Conservation (phyloP, 768 basidiomycete species). For the Stropharia rugosoannulata region DNA sequence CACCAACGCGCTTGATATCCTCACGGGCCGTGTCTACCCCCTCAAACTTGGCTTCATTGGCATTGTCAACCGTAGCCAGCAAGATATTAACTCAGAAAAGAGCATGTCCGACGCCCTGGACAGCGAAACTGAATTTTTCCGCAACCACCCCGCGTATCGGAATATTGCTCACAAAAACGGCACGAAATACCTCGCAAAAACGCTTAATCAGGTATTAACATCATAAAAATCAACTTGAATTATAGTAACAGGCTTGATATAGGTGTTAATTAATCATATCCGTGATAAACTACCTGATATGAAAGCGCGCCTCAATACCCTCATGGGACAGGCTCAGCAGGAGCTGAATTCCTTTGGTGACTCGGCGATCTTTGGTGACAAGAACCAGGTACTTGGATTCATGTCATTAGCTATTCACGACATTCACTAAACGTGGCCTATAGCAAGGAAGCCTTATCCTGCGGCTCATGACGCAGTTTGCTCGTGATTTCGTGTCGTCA, state of each 20-base stretch:
- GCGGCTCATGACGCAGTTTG: slow-evolving; percentile 98
- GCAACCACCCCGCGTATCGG: slow-evolving; percentile 84
- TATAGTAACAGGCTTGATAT: background rate
- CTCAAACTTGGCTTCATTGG: slow-evolving; percentile 98
- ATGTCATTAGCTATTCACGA: background rate
- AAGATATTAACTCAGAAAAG: slow-evolving; percentile 90
- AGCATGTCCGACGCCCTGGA: slow-evolving; percentile 82
- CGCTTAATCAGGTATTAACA: slow-evolving; percentile 79
- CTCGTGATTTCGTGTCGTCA: slow-evolving; percentile 93
- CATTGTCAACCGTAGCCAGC: slow-evolving; percentile 95
- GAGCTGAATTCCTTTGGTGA: slow-evolving; percentile 97
- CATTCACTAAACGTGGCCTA: slow-evolving; percentile 11
- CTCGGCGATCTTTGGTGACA: slow-evolving; percentile 86
- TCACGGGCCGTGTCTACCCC: slow-evolving; percentile 96
- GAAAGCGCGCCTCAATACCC: slow-evolving; percentile 96
- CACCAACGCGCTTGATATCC: slow-evolving; percentile 94
- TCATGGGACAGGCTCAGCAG: slow-evolving; percentile 99
- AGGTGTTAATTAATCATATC: slow-evolving; percentile 96
- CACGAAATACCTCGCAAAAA: slow-evolving; percentile 92
- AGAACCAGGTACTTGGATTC: slow-evolving; percentile 59
- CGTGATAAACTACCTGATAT: slow-evolving; percentile 98
- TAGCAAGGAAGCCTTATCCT: slow-evolving; percentile 88
- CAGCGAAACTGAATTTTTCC: slow-evolving; percentile 90
- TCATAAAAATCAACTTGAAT: background rate
- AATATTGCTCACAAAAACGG: slow-evolving; percentile 98